Conservation (phyloP, 768 basidiomycete species). For the Pleurotus citrinopileatus region DNA sequence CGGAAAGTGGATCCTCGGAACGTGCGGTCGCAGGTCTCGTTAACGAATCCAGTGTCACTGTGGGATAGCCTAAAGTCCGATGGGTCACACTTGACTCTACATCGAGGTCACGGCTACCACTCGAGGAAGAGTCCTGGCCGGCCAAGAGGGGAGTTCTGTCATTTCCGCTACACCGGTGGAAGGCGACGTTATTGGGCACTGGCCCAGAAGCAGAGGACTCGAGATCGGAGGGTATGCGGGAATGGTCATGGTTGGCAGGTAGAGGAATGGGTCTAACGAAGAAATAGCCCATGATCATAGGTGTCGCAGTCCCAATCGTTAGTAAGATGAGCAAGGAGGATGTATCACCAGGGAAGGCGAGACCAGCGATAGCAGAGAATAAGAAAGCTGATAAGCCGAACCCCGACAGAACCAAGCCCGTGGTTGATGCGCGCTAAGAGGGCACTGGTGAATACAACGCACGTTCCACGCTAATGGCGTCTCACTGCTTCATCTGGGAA, state of each 20-base stretch:
- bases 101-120: background rate
- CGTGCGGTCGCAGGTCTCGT: background rate
- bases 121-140: background rate
- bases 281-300: constrained; percentile 78
- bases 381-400: constrained; percentile 93
- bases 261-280: constrained; percentile 69
- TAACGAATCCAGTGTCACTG: background rate
- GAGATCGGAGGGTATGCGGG: constrained; percentile 12
- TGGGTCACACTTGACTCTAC: background rate
- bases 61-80: background rate
- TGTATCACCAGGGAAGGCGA: constrained; percentile 73
- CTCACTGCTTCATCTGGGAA: constrained; percentile 66
- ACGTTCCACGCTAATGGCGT: too few relatives aligned
- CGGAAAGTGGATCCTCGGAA: constrained; percentile 1
- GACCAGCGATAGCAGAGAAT: constrained; percentile 74
- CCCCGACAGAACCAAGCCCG: constrained; percentile 78
- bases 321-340: constrained; percentile 75
- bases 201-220: constrained; percentile 14
- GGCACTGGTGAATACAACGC: too few relatives aligned
- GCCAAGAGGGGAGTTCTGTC: constrained; percentile 11
- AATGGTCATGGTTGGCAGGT: constrained; percentile 24
- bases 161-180: background rate
- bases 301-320: constrained; percentile 72
- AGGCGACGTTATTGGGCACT: background rate
- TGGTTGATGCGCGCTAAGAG: constrained; percentile 63